Evolutionary conservation across 2,329 filamentous ascomycete species (phyloP), one percentile per base, ranked within the genome.

Genomic region (Verticillium klebahnii): DNA sequence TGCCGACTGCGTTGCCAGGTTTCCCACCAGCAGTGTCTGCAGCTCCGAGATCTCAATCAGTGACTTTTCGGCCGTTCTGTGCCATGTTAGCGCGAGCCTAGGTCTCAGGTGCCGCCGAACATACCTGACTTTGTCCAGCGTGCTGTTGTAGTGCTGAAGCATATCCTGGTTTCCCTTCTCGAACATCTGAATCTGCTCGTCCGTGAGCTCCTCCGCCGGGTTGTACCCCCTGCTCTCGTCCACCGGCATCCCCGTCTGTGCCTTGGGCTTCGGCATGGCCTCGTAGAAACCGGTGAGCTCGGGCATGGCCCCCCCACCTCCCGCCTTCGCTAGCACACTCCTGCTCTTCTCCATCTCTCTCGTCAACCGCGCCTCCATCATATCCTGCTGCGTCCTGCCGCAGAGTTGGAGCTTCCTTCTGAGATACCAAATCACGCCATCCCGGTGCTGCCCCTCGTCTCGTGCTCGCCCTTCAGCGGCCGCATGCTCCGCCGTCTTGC

Each of bases 131-230:
- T 98, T 95, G 74, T 93, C 90, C 73, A 98, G 80, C n/a, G 91
- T 93, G 77, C 90, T 92, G 75, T 97, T 92, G 75, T 96, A 97
- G 75, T 97, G 91, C 74, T 90, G 91, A 68, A 98, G 82, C 88
- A 99, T 93, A 66, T 92, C 89, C 74, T 93, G 89, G 72, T 98
- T 97, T 72, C 96, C 93, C 75, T 92, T 86, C 68, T 94, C 93
- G 77, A 99, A 98, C 72, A 97, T 85, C 74, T 97, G 94, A 59
- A 95, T 80, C 75, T 98, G 94, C 72, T 97, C 93, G 25, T 88
- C 82, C 19, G 90, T 92, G 64, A 97, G 79, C 65, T 88, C 85
- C 52, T 86, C 76, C 52, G 39, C 61, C 11, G 66, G 66, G 31
- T 68, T 62, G 32, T 70, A 66, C 3, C 25, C 52, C 14, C 67